A percentile compares a stretch with the other conserved stretches of the same genome.
Conservation (phyloP, 1,139 yeast genomes). For the Debaryomyces robertsiae region DNA sequence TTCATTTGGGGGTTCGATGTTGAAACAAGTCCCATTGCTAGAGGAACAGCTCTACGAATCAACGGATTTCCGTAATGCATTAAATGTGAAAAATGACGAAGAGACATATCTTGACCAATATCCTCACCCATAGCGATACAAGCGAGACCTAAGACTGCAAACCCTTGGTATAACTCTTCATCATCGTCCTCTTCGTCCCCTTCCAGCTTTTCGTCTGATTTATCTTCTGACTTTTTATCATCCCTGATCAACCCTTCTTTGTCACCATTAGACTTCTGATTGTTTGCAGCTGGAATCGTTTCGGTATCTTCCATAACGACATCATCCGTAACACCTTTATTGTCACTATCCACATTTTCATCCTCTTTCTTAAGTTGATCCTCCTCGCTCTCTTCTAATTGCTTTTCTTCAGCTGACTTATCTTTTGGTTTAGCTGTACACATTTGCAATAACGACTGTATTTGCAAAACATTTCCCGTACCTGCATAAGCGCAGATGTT, state of each 20-base stretch:
- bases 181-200: slow-evolving; percentile 43
- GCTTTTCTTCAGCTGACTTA: slow-evolving; percentile 35
- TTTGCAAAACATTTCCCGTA: slow-evolving; percentile 94
- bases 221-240: slow-evolving; percentile 12
- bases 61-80: slow-evolving; percentile 97
- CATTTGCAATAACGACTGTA: slow-evolving; percentile 88
- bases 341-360: slow-evolving; percentile 15
- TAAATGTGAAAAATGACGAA: slow-evolving; percentile 95
- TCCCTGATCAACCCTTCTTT: slow-evolving; percentile 19
- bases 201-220: slow-evolving; percentile 29
- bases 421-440: slow-evolving; percentile 64
- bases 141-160: slow-evolving; percentile 93
- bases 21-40: slow-evolving; percentile 95
- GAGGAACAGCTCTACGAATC: slow-evolving; percentile 92
- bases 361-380: slow-evolving; percentile 30
- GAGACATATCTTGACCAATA: slow-evolving; percentile 95
- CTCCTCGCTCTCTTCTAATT: slow-evolving; percentile 41
- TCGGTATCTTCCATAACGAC: slow-evolving; percentile 36
- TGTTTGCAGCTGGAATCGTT: slow-evolving; percentile 34
- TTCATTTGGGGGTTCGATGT: slow-evolving; percentile 96
- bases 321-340: slow-evolving; percentile 19
- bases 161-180: slow-evolving; percentile 76
- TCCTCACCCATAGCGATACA: slow-evolving; percentile 97
- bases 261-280: slow-evolving; percentile 15
- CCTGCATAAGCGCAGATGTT: slow-evolving; percentile 97